Evolutionary conservation across 208 protist species (phyloP).

Genomic region (Zelonia costaricensis): DNA sequence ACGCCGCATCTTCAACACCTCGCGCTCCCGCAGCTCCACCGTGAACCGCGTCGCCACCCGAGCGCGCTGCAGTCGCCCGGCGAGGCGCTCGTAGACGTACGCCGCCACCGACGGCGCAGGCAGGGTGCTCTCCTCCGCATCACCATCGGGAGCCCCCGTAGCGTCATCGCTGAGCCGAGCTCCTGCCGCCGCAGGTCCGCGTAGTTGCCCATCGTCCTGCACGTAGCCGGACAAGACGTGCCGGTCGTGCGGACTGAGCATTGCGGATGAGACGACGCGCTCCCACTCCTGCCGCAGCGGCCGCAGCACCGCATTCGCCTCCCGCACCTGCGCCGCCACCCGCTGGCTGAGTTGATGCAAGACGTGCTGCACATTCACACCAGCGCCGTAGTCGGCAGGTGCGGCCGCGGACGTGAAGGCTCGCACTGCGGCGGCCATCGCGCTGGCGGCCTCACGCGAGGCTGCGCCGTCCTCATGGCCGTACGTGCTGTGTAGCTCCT

Average conservation of each 20-base stretch:
- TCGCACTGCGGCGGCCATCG: conserved; percentile 3
- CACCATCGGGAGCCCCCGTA: neutral
- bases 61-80: conserved; percentile 9
- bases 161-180: neutral
- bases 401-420: conserved; percentile 9
- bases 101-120: conserved; percentile 10
- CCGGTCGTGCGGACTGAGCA: conserved; percentile 19
- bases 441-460: neutral
- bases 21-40: conserved; percentile 19
- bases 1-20: conserved; percentile 43
- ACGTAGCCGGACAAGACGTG: conserved; percentile 27
- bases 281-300: conserved; percentile 31
- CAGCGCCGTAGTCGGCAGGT: conserved; percentile 11
- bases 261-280: conserved; percentile 16
- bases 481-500: too few relatives aligned
- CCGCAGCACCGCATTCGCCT: conserved; percentile 20
- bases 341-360: conserved; percentile 23
- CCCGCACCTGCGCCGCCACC: conserved; percentile 24
- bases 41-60: conserved; percentile 23
- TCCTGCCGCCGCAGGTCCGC: neutral
- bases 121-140: neutral
- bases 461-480: neutral
- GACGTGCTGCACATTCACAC: conserved; percentile 27
- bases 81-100: conserved; percentile 30
- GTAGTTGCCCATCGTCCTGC: conserved; percentile 20